phyloP scores from a whole-genome alignment of 2,329 filamentous ascomycete genomes.

The Fusarium gaditjirri region DNA sequence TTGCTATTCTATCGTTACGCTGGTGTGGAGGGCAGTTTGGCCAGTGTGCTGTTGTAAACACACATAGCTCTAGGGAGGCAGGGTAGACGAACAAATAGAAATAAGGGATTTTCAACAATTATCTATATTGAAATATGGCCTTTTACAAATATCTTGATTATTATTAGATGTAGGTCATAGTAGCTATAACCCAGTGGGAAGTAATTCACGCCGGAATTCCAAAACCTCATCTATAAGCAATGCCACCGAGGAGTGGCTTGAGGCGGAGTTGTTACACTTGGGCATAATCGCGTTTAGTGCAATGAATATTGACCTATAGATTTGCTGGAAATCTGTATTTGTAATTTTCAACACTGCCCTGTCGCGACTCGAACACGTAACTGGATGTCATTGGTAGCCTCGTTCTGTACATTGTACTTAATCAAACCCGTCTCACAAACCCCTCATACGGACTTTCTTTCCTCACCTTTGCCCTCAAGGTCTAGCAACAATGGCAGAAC shows the following conservation, averaged over 20 bases:
- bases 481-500: accelerated
- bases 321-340: accelerated
- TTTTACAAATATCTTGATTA: neutral
- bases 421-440: accelerated
- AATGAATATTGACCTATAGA: accelerated
- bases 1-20: neutral
- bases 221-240: neutral
- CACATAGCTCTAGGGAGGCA: too few relatives aligned
- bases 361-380: accelerated
- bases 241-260: neutral
- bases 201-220: accelerated
- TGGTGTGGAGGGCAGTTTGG: neutral
- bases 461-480: accelerated
- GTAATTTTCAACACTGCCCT: neutral
- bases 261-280: neutral
- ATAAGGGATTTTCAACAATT: too few relatives aligned
- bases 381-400: accelerated
- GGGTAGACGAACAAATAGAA: neutral
- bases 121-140: too few relatives aligned
- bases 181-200: accelerated
- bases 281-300: neutral
- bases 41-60: accelerated
- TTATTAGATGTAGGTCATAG: neutral
- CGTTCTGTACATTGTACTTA: neutral
- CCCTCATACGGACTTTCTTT: accelerated